Conservation (phyloP, 352 stramenopile genomes). For the Hyaloperonospora brassicae region DNA sequence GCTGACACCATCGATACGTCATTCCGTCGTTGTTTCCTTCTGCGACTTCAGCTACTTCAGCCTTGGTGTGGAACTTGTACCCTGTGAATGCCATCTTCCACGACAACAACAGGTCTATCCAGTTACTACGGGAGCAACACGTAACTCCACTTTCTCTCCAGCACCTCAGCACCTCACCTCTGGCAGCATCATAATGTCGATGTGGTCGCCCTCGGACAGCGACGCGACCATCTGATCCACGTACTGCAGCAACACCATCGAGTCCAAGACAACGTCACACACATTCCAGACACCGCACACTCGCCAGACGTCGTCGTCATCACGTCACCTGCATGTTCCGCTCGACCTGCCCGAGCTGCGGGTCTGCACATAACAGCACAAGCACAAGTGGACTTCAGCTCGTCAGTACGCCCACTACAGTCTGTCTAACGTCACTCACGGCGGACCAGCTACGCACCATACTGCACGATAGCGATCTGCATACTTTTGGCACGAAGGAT, state of each 20-base stretch:
- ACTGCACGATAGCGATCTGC: slow-evolving; percentile 74
- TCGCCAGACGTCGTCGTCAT: too few relatives aligned
- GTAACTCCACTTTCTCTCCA: too few relatives aligned
- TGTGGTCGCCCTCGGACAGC: slow-evolving; percentile 33
- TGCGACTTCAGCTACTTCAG: slow-evolving; percentile 37
- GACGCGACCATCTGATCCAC: slow-evolving; percentile 54
- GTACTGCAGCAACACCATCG: slow-evolving; percentile 23
- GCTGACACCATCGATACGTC: slow-evolving; percentile 65
- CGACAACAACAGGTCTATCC: background rate
- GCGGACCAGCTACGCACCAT: slow-evolving; percentile 29
- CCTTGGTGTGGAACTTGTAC: slow-evolving; percentile 62
- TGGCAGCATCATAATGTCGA: slow-evolving; percentile 73
- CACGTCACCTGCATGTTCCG: slow-evolving; percentile 55
- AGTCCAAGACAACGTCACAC: background rate
- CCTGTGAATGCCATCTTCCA: slow-evolving; percentile 75
- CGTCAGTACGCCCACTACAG: background rate
- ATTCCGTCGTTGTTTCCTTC: slow-evolving; percentile 34
- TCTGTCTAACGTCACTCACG: background rate
- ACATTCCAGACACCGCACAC: background rate
- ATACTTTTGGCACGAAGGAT: slow-evolving; percentile 22
- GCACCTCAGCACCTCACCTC: slow-evolving; percentile 32
- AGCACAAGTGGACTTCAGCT: background rate
- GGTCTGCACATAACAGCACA: slow-evolving; percentile 34
- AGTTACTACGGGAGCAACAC: slow-evolving; percentile 2
- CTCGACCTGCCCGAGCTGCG: slow-evolving; percentile 55